A percentile compares a stretch with the other conserved stretches of the same genome.
Conservation (phyloP, 1,139 yeast genomes). For the Yamadazyma dushanensis region DNA sequence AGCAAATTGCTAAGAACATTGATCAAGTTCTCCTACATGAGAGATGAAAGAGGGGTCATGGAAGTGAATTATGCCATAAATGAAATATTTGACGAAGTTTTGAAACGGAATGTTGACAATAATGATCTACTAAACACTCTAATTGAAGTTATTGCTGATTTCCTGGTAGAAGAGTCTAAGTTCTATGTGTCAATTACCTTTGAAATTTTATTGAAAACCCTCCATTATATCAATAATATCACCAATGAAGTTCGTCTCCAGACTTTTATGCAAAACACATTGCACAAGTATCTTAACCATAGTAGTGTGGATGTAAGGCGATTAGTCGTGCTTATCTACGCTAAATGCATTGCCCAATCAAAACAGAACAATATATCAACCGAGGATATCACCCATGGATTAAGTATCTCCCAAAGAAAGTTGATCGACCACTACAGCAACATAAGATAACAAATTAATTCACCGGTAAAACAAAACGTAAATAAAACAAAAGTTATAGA, state of each 20-base stretch:
- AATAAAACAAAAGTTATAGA: conserved; percentile 7
- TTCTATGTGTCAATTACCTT: conserved; percentile 5
- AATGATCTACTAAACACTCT: neutral
- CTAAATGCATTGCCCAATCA: conserved; percentile 23
- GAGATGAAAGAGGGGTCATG: conserved; percentile 17
- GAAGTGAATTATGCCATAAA: conserved; percentile 27
- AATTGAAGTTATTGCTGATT: neutral
- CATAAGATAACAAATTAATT: too few relatives aligned
- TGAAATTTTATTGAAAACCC: conserved; percentile 3
- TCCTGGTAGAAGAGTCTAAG: neutral
- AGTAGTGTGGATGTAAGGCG: conserved; percentile 42
- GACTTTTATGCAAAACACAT: neutral
- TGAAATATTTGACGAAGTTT: conserved; percentile 34
- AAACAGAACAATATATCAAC: neutral
- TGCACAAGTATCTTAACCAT: conserved; percentile 14
- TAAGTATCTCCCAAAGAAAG: conserved; percentile 14
- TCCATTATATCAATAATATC: neutral
- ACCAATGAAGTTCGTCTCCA: neutral
- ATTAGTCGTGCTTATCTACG: conserved; percentile 41
- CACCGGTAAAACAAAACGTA: conserved; percentile 3
- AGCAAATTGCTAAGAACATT: conserved; percentile 25
- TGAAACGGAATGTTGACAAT: conserved; percentile 16
- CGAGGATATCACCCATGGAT: neutral
- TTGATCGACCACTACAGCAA: conserved; percentile 15
- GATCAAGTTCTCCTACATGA: conserved; percentile 13